phyloP scores from a whole-genome alignment of 192 early-diverging fungal genomes.

The Pilaira anomala region DNA sequence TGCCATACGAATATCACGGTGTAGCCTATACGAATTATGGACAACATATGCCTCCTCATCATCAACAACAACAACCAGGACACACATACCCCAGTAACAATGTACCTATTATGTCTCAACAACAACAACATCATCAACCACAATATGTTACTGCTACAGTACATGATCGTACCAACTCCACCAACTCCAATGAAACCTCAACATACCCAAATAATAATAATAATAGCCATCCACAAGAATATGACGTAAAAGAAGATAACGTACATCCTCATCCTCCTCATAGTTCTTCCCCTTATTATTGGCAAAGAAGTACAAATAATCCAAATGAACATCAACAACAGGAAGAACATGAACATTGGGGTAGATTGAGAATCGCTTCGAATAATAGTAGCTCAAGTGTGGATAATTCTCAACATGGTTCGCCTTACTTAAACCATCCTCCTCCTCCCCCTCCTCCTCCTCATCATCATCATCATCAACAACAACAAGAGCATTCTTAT shows the following conservation, averaged over 20 bases:
- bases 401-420: slow-evolving; percentile 6
- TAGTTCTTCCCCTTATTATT: slow-evolving; percentile 12
- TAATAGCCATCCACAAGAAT: background rate
- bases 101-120: slow-evolving; percentile 15
- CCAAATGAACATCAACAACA: slow-evolving; percentile 1
- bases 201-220: slow-evolving; percentile 12
- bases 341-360: background rate
- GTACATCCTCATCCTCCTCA: background rate
- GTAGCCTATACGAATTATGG: slow-evolving; percentile 4
- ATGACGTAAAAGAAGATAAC: background rate
- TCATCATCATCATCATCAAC: background rate
- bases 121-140: slow-evolving; percentile 4
- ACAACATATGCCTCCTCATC: background rate
- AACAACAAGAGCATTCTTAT: slow-evolving; percentile 4
- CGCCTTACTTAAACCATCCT: slow-evolving; percentile 16
- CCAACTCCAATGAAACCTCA: background rate
- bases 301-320: slow-evolving; percentile 9
- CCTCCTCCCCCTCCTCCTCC: background rate
- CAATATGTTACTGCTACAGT: slow-evolving; percentile 7
- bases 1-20: slow-evolving; percentile 11
- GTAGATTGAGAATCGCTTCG: slow-evolving; percentile 19
- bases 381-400: slow-evolving; percentile 13
- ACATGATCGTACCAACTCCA: slow-evolving; percentile 4
- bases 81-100: slow-evolving; percentile 4
- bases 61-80: background rate